A percentile compares a stretch with the other conserved stretches of the same genome.
Evolutionary conservation across 768 basidiomycete species (phyloP).

Genomic region (Tulasnella sp.): DNA sequence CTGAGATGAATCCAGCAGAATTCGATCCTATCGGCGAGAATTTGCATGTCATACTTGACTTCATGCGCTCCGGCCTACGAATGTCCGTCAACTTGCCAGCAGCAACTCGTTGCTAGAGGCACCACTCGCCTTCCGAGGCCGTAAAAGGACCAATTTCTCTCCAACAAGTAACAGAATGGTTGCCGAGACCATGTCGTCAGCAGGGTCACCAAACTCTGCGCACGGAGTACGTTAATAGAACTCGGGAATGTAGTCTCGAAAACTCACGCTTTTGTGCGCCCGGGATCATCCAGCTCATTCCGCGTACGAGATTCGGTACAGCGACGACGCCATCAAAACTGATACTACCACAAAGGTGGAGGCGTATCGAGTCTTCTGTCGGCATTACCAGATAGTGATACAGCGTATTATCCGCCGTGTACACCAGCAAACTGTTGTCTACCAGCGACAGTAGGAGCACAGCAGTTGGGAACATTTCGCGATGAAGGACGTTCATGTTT

Average conservation of each 20-base stretch:
- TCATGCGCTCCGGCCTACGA: conserved; percentile 70
- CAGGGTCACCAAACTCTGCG: conserved; percentile 85
- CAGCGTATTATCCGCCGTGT: conserved; percentile 87
- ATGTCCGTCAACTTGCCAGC: neutral
- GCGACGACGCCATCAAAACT: conserved; percentile 84
- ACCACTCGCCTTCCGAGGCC: conserved; percentile 67
- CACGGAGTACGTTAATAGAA: neutral
- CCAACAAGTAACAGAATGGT: conserved; percentile 95
- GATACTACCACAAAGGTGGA: conserved; percentile 90
- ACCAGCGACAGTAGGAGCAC: conserved; percentile 83
- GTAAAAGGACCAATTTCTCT: conserved; percentile 76
- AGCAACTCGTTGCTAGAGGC: neutral
- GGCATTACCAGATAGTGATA: conserved; percentile 87
- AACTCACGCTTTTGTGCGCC: conserved; percentile 76
- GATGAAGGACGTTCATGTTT: conserved; percentile 71
- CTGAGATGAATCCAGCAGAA: conserved; percentile 98
- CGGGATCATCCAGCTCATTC: conserved; percentile 96
- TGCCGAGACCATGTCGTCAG: conserved; percentile 83
- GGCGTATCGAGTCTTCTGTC: conserved; percentile 65
- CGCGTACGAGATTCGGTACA: conserved; percentile 70
- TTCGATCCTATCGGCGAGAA: conserved; percentile 92
- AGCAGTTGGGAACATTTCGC: conserved; percentile 61
- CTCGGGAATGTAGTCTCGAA: conserved; percentile 11
- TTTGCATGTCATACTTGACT: conserved; percentile 94
- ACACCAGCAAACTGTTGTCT: conserved; percentile 90